A percentile compares a stretch with the other conserved stretches of the same genome.
Conservation (phyloP, 164 flowering plant genomes). For the Piper longum region DNA sequence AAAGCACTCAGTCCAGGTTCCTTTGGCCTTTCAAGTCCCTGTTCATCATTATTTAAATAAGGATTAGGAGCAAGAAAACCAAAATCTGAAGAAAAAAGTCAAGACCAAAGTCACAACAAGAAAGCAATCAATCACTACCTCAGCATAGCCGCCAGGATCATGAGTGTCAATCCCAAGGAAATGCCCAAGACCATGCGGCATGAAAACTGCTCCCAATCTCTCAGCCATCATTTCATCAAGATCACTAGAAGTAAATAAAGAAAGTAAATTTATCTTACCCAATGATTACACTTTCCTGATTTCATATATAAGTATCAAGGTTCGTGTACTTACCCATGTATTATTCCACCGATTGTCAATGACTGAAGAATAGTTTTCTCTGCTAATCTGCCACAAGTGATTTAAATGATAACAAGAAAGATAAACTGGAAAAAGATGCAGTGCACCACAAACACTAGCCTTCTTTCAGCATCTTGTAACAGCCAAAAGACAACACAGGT, state of each 20-base stretch:
- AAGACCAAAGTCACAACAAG: not conserved
- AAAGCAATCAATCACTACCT: conserved; percentile 25
- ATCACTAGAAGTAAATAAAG: conserved; percentile 29
- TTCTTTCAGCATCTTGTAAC: no score
- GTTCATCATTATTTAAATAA: conserved; percentile 8
- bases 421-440: not conserved
- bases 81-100: not conserved
- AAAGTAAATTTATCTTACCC: not conserved
- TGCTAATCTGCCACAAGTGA: conserved; percentile 48
- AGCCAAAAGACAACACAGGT: no score
- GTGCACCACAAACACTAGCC: no score
- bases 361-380: conserved; percentile 60
- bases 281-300: not conserved
- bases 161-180: conserved; percentile 89
- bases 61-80: not conserved
- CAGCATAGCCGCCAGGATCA: conserved; percentile 85
- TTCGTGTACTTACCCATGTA: conserved; percentile 44
- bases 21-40: conserved; percentile 68
- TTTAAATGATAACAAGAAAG: not conserved
- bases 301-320: not conserved
- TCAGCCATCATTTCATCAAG: conserved; percentile 71
- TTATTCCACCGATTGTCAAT: conserved; percentile 38
- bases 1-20: conserved; percentile 74
- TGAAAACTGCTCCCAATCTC: conserved; percentile 80
- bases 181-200: conserved; percentile 98